These are phyloP conservation scores for Blastocystis sp. DNA, from an alignment of 352 stramenopile genomes.

Conservation along the genomic window DNA sequence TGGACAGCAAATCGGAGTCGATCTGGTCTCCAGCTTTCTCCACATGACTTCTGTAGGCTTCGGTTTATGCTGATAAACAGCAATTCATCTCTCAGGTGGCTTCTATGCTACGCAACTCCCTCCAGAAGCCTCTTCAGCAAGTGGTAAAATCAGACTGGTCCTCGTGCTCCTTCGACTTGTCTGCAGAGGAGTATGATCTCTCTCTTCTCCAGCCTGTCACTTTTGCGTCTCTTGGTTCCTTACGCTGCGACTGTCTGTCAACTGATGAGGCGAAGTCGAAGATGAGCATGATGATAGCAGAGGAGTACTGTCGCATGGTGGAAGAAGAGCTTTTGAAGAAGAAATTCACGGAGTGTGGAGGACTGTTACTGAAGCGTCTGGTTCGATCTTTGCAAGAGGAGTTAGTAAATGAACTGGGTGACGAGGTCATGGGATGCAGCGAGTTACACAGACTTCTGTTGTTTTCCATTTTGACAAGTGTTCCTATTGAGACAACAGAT, in stretches of 20 bases:
- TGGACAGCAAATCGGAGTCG: not conserved
- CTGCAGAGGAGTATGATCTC: not conserved
- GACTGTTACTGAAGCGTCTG: not conserved
- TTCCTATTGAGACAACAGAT: not conserved
- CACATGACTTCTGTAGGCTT: not conserved
- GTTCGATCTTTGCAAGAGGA: not conserved
- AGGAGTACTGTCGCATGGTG: not conserved
- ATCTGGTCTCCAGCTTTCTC: not conserved
- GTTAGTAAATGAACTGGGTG: not conserved
- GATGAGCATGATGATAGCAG: not conserved
- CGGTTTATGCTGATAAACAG: too few relatives aligned
- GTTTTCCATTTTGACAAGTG: not conserved
- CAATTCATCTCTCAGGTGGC: too few relatives aligned
- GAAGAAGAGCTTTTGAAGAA: not conserved
- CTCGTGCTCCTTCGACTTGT: not conserved
- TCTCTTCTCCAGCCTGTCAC: not conserved
- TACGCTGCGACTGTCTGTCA: not conserved
- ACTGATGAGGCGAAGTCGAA: not conserved
- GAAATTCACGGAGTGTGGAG: slow-evolving; percentile 24
- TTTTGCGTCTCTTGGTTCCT: not conserved
- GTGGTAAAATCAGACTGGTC: not conserved
- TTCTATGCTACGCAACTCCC: too few relatives aligned
- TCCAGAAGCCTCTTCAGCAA: not conserved
- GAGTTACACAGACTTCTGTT: not conserved
- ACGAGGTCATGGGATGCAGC: not conserved